phyloP scores from a whole-genome alignment of 2,329 filamentous ascomycete species.

The Beauveria varroae region DNA sequence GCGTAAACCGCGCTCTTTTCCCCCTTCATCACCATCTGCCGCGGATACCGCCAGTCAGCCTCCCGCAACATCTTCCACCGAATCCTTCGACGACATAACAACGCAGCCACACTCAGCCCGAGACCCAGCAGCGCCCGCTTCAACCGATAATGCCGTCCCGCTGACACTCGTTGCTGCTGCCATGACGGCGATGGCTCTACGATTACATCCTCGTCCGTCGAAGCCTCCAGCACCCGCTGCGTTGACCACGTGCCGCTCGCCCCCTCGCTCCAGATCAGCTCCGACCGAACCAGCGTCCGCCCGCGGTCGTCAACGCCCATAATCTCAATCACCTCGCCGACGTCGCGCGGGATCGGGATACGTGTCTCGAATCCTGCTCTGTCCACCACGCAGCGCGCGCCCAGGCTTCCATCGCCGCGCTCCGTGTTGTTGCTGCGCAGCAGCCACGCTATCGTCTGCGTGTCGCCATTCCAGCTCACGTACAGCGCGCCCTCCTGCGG shows the following conservation, averaged over 20 bases:
- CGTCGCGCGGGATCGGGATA: conserved; percentile 13
- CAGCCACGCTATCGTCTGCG: conserved; percentile 37
- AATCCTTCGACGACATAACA: not conserved
- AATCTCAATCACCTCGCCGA: conserved; percentile 16
- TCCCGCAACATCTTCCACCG: not conserved
- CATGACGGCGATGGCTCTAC: not conserved
- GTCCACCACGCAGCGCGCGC: not conserved
- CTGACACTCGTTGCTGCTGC: not conserved
- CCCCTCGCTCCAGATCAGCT: conserved; percentile 3
- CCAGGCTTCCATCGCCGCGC: conserved; percentile 11
- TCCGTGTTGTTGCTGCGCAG: conserved; percentile 20
- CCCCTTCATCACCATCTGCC: not conserved
- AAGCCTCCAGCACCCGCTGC: not conserved
- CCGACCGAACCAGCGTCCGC: conserved; percentile 18
- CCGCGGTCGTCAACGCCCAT: conserved; percentile 15
- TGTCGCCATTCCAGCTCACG: conserved; percentile 49
- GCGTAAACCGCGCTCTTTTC: not conserved
- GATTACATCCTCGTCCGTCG: not conserved
- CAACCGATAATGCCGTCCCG: not conserved
- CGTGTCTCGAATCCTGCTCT: conserved; percentile 18
- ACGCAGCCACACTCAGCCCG: not conserved
- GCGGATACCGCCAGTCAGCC: not conserved
- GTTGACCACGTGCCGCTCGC: not conserved
- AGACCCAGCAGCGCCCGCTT: not conserved
- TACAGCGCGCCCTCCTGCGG: conserved; percentile 25